Evolutionary conservation across 75 land plant genomes (phyloP).

Genomic region (Picea glauca): DNA sequence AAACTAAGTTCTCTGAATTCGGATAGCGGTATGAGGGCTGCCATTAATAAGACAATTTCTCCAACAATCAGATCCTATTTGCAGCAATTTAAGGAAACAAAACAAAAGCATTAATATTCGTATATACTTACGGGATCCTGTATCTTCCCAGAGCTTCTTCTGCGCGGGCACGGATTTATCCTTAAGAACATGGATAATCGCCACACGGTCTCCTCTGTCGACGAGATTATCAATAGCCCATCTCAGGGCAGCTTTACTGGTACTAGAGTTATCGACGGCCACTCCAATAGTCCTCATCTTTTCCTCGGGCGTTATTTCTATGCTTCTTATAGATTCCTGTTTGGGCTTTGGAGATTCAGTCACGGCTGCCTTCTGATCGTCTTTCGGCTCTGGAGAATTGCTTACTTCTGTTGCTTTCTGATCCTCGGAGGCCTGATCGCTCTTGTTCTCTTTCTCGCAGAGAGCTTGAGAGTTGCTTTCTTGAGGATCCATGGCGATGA

Average conservation of each 20-base stretch:
- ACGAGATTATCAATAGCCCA: slow-evolving; percentile 52
- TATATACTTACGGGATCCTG: slow-evolving; percentile 42
- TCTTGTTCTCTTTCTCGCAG: too few species aligned
- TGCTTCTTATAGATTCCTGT: too few species aligned
- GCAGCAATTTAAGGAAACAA: background rate
- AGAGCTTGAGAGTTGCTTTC: too few species aligned
- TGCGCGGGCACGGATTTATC: slow-evolving; percentile 15
- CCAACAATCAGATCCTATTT: background rate
- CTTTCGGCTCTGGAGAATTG: too few species aligned
- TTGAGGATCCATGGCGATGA: too few species aligned
- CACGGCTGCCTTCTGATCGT: too few species aligned
- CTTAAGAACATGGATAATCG: slow-evolving; percentile 37
- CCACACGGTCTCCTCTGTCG: slow-evolving; percentile 29
- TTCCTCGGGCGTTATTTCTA: too few species aligned
- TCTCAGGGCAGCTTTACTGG: slow-evolving; percentile 45
- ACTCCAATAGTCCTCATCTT: slow-evolving; percentile 26
- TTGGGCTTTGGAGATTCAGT: too few species aligned
- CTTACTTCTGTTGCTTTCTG: too few species aligned
- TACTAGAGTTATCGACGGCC: slow-evolving; percentile 52
- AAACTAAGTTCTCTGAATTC: slow-evolving; percentile 41
- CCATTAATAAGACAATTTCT: background rate
- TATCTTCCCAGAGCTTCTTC: slow-evolving; percentile 35
- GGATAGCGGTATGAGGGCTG: slow-evolving; percentile 49
- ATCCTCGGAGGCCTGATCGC: too few species aligned
- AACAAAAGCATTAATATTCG: background rate